These are phyloP conservation scores for Acacia confusa DNA, from an alignment of 306 rosid species.

Conservation along the genomic window DNA sequence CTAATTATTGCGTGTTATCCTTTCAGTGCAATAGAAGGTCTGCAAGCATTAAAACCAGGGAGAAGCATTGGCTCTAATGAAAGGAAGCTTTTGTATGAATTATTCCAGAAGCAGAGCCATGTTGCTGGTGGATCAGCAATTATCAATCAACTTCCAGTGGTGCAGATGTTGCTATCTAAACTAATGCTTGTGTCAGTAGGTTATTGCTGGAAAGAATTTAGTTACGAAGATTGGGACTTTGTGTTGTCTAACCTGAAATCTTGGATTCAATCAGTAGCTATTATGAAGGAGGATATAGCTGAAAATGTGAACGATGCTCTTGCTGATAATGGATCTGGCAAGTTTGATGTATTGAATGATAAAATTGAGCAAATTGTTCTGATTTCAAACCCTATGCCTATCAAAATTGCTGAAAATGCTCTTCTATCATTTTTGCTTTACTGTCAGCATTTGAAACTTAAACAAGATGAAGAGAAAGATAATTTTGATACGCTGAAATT, in stretches of 20 bases:
- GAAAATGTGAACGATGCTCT: constrained; percentile 69
- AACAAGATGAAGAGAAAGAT: constrained; percentile 50
- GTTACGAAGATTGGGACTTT: constrained; percentile 90
- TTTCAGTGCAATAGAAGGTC: constrained; percentile 52
- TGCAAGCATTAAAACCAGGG: constrained; percentile 54
- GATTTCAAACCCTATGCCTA: constrained; percentile 59
- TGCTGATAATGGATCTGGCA: constrained; percentile 40
- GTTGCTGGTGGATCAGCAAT: constrained; percentile 55
- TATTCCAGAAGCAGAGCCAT: constrained; percentile 80
- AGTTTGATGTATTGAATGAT: constrained; percentile 36
- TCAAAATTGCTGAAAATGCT: constrained; percentile 79
- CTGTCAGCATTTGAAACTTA: constrained; percentile 49
- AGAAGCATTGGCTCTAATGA: constrained; percentile 63
- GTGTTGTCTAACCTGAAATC: constrained; percentile 61
- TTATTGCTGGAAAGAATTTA: constrained; percentile 83
- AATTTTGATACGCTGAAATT: constrained; percentile 38
- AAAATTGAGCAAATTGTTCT: constrained; percentile 54
- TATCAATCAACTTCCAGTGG: constrained; percentile 62
- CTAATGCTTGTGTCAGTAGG: constrained; percentile 80
- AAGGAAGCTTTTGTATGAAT: constrained; percentile 61
- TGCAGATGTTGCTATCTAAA: constrained; percentile 79
- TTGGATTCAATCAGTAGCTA: constrained; percentile 86
- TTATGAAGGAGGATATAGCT: constrained; percentile 81
- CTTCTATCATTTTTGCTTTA: constrained; percentile 74
- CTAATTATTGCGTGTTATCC: constrained; percentile 88